Base-by-base conservation (phyloP, 176 grass and related monocot genomes). In the Rhipidocladum racemiflorum region DNA sequence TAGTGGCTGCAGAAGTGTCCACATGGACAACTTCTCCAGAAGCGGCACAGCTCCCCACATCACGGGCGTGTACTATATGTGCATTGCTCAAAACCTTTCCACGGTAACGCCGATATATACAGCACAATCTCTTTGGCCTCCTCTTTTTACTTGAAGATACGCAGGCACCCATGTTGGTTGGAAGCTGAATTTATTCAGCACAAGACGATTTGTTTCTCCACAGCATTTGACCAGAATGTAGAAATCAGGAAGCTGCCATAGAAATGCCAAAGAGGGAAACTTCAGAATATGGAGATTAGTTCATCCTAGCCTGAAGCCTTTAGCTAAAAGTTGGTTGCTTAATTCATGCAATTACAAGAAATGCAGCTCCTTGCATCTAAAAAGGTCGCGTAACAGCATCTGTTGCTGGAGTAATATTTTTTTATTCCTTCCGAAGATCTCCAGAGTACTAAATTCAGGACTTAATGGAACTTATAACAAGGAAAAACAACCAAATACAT, bases 51-150 rank as follows among this genome's bases (percentile, higher is more conserved):
- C 50, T 89, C 53, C 72, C 87, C 17, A 63, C 78, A 80, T 95
- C 64, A 64, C 87, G 84, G 21, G 69, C 12, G 1, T 87, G 80
- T 76, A 88, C 77, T 7, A 78, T 56, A 59, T 87, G 86, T 13
- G 82, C 76, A 79, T 92, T 90, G 25, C 84, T 80, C 46, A 84
- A 90, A 68, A 99, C 68, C 72, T 95, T 99, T 45, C 92, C 79
- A 0, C 80, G 84, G 73, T 74, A 88, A 48, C 81, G 87, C 68
- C 82, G 81, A 61, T 87, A 95, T 75, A 87, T 78, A 70, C 75
- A 76, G 32, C 84, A 91, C 30, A 79, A 57, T 28, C 80, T 94
- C 43, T 78, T 73, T 3, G 87, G 70, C 40, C 59, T 91, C 57
- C 40, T 61, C 10, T 81, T 89, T 87, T 77, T 87, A 40, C 61